phyloP scores from a whole-genome alignment of 306 rosid species.

The Cicer pinnatifidum region DNA sequence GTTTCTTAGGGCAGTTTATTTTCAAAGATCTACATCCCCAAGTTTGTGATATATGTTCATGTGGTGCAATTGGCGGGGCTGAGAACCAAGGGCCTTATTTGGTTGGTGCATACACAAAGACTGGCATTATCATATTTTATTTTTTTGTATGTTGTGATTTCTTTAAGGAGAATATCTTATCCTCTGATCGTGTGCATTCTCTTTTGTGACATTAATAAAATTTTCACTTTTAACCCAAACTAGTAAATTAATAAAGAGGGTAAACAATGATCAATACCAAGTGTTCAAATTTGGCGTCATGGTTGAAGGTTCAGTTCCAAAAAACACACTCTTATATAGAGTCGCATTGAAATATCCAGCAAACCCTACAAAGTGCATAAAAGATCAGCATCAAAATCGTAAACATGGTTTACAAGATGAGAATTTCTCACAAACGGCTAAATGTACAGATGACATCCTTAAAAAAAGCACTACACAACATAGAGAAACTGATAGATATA shows the following conservation, averaged over 20 bases:
- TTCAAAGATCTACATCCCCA: no score
- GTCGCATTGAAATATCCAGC: conserved; percentile 80
- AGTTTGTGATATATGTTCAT: no score
- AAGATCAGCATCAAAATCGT: conserved; percentile 29
- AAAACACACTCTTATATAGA: conserved; percentile 63
- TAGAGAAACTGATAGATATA: neutral
- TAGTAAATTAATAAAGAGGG: neutral
- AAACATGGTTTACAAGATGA: neutral
- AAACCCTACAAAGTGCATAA: conserved; percentile 56
- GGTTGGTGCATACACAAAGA: no score
- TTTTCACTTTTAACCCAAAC: neutral
- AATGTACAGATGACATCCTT: neutral
- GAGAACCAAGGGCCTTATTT: no score
- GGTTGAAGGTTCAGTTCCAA: conserved; percentile 71
- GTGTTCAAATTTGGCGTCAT: conserved; percentile 71
- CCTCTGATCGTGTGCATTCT: no score
- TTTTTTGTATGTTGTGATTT: no score
- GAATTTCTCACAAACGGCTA: neutral
- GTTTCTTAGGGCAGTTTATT: no score
- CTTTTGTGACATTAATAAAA: neutral
- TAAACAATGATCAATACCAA: conserved; percentile 56
- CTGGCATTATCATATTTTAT: no score
- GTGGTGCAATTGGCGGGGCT: no score
- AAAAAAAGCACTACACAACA: neutral
- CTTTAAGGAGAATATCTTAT: no score